phyloP scores from a whole-genome alignment of 441 rosid species.

The Dalechampia spathulata region DNA sequence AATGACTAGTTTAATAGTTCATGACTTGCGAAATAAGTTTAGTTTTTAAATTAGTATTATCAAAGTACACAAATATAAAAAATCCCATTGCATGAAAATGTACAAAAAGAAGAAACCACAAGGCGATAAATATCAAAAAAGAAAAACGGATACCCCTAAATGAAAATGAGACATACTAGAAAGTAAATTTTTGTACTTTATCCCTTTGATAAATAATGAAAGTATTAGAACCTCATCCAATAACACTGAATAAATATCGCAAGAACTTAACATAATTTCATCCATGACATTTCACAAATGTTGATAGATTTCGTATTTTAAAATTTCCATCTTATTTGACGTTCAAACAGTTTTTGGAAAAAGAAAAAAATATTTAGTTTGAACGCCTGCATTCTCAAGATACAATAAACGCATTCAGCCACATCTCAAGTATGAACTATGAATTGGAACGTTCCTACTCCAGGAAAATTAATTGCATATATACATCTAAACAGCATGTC shows the following conservation, averaged over 20 bases:
- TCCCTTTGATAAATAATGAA: not conserved
- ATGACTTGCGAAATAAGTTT: too few species aligned
- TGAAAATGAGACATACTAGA: too few species aligned
- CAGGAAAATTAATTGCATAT: not conserved
- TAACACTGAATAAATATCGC: not conserved
- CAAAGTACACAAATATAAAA: too few species aligned
- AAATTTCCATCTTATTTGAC: constrained; percentile 1
- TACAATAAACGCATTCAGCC: not conserved
- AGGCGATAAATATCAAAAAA: too few species aligned
- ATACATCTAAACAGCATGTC: not conserved
- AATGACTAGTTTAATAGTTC: too few species aligned
- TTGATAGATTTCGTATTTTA: not conserved
- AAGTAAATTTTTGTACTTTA: too few species aligned
- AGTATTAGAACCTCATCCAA: not conserved
- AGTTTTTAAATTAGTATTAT: too few species aligned
- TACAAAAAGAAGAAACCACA: too few species aligned
- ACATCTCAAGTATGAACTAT: not conserved
- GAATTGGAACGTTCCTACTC: not conserved
- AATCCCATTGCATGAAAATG: too few species aligned
- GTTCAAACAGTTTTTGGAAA: constrained; percentile 13
- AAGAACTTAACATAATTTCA: not conserved
- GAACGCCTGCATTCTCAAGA: not conserved
- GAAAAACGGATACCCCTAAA: too few species aligned
- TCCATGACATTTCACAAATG: not conserved
- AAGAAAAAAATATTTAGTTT: not conserved